Conservation (phyloP, 2,329 filamentous ascomycete genomes). For the Botrytis deweyae region DNA sequence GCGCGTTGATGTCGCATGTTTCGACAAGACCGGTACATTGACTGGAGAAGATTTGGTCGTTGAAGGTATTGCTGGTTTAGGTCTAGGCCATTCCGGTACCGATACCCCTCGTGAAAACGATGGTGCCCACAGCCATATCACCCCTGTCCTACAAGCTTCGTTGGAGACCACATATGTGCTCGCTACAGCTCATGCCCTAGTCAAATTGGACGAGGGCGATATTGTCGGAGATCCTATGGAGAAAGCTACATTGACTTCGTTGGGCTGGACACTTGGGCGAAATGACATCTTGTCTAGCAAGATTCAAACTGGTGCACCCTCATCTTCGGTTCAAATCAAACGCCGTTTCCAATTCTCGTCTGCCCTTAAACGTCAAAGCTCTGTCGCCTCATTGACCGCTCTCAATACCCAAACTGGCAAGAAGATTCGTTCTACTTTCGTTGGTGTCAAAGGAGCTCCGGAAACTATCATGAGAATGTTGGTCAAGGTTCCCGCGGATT, state of each 20-base stretch:
- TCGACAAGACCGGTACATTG: constrained; percentile 96
- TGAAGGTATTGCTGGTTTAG: constrained; percentile 90
- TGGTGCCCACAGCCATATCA: constrained; percentile 79
- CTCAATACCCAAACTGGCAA: constrained; percentile 70
- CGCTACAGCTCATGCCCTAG: constrained; percentile 90
- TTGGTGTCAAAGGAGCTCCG: constrained; percentile 92
- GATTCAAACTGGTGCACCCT: constrained; percentile 49
- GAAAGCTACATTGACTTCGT: constrained; percentile 84
- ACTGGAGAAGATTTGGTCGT: constrained; percentile 97
- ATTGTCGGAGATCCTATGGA: constrained; percentile 99
- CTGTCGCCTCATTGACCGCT: constrained; percentile 78
- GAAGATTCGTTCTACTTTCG: constrained; percentile 82
- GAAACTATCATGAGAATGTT: constrained; percentile 97
- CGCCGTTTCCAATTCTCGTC: constrained; percentile 98
- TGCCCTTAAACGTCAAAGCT: constrained; percentile 91
- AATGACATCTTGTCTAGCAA: constrained; percentile 82
- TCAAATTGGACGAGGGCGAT: constrained; percentile 94
- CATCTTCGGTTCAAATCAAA: constrained; percentile 87
- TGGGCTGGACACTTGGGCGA: constrained; percentile 89
- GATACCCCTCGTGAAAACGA: constrained; percentile 67
- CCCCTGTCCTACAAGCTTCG: constrained; percentile 65
- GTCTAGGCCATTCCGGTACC: constrained; percentile 65
- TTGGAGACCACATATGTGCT: constrained; percentile 89
- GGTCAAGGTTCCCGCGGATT: constrained; percentile 75
- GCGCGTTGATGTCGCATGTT: constrained; percentile 93